Evolutionary conservation across 495 filamentous ascomycete genomes (phyloP).

Genomic region (Chaetomidium leptoderma): DNA sequence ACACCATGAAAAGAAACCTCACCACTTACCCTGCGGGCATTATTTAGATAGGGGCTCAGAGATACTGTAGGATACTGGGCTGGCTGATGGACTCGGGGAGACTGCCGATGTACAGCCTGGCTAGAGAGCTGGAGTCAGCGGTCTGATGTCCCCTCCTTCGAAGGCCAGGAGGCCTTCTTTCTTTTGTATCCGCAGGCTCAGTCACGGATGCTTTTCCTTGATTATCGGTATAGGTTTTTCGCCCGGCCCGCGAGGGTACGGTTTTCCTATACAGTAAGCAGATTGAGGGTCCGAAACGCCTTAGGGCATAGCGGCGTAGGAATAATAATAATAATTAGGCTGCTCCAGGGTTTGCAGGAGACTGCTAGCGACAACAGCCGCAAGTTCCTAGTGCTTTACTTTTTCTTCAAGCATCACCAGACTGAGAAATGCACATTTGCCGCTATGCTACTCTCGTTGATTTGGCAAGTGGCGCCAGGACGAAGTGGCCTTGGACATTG

Average conservation of each 20-base stretch:
- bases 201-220: slow-evolving; percentile 6
- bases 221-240: slow-evolving; percentile 10
- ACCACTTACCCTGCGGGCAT: too few relatives aligned
- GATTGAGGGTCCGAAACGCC: not conserved
- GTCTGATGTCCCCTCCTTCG: slow-evolving; percentile 6
- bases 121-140: slow-evolving; percentile 3
- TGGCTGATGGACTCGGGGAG: slow-evolving; percentile 10
- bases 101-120: slow-evolving; percentile 5
- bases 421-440: not conserved
- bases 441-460: not conserved
- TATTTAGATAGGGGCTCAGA: too few relatives aligned
- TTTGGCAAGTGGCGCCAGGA: not conserved
- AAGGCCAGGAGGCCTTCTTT: slow-evolving; percentile 11
- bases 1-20: too few relatives aligned
- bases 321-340: slow-evolving; percentile 7
- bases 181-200: slow-evolving; percentile 11
- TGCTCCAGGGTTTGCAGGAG: too few relatives aligned
- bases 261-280: slow-evolving; percentile 11
- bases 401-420: slow-evolving; percentile 7
- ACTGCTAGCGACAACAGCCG: not conserved
- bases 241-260: slow-evolving; percentile 8
- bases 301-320: slow-evolving; percentile 2
- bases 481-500: not conserved
- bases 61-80: slow-evolving; percentile 9
- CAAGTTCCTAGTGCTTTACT: not conserved